Evolutionary conservation across 441 rosid species (phyloP).

Genomic region (Gossypium gossypioides): DNA sequence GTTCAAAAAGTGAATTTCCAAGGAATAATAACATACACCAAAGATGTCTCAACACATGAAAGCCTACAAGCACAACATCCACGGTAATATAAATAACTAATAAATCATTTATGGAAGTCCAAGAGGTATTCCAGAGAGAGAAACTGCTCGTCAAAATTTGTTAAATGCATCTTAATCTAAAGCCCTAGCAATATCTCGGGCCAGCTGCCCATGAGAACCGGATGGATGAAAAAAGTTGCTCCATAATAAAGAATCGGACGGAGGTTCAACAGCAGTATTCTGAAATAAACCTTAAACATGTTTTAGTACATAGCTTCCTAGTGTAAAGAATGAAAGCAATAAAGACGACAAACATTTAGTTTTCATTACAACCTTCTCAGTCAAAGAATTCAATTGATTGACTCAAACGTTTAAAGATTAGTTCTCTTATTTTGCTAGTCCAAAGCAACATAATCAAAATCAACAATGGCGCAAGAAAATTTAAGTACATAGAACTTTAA

Average conservation of each 20-base stretch:
- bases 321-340: neutral
- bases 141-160: neutral
- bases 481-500: neutral
- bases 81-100: neutral
- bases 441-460: neutral
- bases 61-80: neutral
- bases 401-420: neutral
- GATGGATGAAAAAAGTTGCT: neutral
- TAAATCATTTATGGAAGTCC: neutral
- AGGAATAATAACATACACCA: neutral
- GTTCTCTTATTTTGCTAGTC: neutral
- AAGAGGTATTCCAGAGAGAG: neutral
- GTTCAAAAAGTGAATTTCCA: neutral
- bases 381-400: neutral
- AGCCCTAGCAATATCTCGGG: neutral
- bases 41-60: neutral
- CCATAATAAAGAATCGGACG: neutral
- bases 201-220: neutral
- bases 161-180: neutral
- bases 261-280: neutral
- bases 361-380: neutral
- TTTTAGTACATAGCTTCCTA: too few relatives aligned
- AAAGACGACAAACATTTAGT: neutral
- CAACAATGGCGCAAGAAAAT: neutral
- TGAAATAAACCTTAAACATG: neutral